Percentiles rank a stretch among this genome's conserved stretches.
These are phyloP conservation scores for Lactarius trivialis DNA, from an alignment of 768 basidiomycete species.

Conservation along the genomic window DNA sequence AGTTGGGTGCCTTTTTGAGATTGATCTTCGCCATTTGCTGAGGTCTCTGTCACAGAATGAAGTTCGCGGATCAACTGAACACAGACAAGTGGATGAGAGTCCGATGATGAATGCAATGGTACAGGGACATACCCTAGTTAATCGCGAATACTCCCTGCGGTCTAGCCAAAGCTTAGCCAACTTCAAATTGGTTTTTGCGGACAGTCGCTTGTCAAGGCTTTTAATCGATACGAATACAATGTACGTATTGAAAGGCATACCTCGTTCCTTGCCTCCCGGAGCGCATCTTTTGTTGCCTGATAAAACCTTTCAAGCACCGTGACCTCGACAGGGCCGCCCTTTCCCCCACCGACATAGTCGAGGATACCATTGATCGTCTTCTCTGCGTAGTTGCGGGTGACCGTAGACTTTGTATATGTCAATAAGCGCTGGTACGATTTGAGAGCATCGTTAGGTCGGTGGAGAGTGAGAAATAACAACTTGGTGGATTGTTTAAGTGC, in stretches of 20 bases:
- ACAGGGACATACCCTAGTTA: slow-evolving; percentile 57
- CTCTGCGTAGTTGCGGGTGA: slow-evolving; percentile 94
- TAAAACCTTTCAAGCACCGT: slow-evolving; percentile 93
- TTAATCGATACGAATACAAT: background rate
- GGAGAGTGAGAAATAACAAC: slow-evolving; percentile 73
- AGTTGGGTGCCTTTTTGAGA: slow-evolving; percentile 93
- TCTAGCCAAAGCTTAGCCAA: slow-evolving; percentile 97
- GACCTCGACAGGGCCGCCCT: slow-evolving; percentile 71
- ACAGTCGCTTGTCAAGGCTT: slow-evolving; percentile 57
- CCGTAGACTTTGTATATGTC: slow-evolving; percentile 91
- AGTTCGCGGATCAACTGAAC: slow-evolving; percentile 70
- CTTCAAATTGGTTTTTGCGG: slow-evolving; percentile 94
- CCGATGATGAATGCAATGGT: background rate
- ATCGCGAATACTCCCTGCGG: slow-evolving; percentile 78
- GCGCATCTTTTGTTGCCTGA: slow-evolving; percentile 81
- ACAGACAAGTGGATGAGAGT: background rate
- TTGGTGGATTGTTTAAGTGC: slow-evolving; percentile 97
- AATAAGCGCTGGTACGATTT: slow-evolving; percentile 80
- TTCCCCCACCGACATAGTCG: slow-evolving; percentile 93
- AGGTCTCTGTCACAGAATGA: slow-evolving; percentile 54
- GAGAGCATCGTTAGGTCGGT: slow-evolving; percentile 78
- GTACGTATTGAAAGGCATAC: slow-evolving; percentile 33
- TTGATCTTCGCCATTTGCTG: slow-evolving; percentile 66
- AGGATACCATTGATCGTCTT: slow-evolving; percentile 98
- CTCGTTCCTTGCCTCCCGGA: slow-evolving; percentile 95